Evolutionary conservation across 495 filamentous ascomycete genomes (phyloP).

Genomic region (Niebla homalea): DNA sequence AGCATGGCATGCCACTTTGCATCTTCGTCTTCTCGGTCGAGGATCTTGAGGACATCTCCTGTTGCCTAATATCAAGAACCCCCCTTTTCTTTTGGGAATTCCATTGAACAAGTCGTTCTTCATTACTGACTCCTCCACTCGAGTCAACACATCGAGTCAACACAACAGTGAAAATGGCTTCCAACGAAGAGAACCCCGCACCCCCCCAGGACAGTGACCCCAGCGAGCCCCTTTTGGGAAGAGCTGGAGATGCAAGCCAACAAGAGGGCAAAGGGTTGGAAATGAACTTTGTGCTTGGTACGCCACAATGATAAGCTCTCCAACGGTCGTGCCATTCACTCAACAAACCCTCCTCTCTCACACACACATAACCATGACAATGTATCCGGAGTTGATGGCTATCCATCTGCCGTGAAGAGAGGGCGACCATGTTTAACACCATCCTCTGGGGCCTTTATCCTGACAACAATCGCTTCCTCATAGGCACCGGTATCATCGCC

Average conservation of each 20-base stretch:
- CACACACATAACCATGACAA: background rate
- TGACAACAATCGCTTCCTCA: background rate
- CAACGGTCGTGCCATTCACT: background rate
- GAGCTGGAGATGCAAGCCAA: conserved; percentile 60
- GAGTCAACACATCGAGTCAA: conserved; percentile 2
- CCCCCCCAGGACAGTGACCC: conserved; percentile 31
- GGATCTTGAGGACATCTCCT: background rate
- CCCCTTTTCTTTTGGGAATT: background rate
- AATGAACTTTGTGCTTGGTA: conserved; percentile 68
- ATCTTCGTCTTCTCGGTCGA: background rate
- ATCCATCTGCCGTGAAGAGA: background rate
- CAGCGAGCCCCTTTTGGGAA: conserved; percentile 65
- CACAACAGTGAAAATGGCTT: conserved; percentile 45
- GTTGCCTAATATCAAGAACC: background rate
- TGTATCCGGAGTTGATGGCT: background rate
- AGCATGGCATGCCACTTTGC: background rate
- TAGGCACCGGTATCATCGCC: conserved; percentile 57
- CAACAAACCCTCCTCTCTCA: background rate
- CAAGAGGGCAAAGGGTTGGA: conserved; percentile 44
- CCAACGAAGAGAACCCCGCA: conserved; percentile 26
- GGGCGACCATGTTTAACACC: background rate
- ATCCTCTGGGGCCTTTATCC: background rate
- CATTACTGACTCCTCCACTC: background rate
- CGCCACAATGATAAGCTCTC: conserved; percentile 6
- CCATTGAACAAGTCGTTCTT: background rate